Conservation (phyloP, 352 stramenopile species). For the Phytophthora fragariae region DNA sequence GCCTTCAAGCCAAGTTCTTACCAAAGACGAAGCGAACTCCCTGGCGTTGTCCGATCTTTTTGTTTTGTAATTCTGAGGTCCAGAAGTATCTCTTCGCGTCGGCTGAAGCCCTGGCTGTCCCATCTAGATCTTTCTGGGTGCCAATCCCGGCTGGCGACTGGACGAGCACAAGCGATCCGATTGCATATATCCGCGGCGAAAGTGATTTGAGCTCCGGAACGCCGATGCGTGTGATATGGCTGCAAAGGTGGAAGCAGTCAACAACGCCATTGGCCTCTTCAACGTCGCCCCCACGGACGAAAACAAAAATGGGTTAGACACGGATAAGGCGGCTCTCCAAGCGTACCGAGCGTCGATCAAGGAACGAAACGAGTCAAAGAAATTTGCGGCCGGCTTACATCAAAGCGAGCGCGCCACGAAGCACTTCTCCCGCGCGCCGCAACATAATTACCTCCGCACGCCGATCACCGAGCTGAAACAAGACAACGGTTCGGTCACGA, state of each 20-base stretch:
- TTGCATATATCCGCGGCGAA: constrained; percentile 18
- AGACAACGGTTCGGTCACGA: constrained; percentile 7
- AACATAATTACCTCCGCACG: constrained; percentile 15
- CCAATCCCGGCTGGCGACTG: constrained; percentile 22
- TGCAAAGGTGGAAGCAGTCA: constrained; percentile 3
- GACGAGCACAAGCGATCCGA: constrained; percentile 25
- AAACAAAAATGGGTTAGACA: constrained; percentile 4
- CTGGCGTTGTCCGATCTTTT: constrained; percentile 18
- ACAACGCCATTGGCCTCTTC: constrained; percentile 10
- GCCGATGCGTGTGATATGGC: background rate
- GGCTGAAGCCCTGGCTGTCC: background rate
- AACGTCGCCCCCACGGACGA: background rate
- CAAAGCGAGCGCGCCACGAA: constrained; percentile 13
- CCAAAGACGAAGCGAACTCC: background rate
- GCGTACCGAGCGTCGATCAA: constrained; percentile 1
- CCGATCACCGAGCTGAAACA: constrained; percentile 2
- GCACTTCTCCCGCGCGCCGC: constrained; percentile 19
- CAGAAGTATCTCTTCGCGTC: background rate
- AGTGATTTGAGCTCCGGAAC: constrained; percentile 13
- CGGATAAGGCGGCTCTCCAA: constrained; percentile 2
- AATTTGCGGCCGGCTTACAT: constrained; percentile 24
- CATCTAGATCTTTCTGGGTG: constrained; percentile 12
- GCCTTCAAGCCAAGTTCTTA: constrained; percentile 6
- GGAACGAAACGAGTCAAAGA: constrained; percentile 16
- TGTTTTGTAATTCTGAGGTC: background rate